These are phyloP conservation scores for Moniliophthora roreri DNA, from an alignment of 1,284 basidiomycete genomes.

Conservation along the genomic window DNA sequence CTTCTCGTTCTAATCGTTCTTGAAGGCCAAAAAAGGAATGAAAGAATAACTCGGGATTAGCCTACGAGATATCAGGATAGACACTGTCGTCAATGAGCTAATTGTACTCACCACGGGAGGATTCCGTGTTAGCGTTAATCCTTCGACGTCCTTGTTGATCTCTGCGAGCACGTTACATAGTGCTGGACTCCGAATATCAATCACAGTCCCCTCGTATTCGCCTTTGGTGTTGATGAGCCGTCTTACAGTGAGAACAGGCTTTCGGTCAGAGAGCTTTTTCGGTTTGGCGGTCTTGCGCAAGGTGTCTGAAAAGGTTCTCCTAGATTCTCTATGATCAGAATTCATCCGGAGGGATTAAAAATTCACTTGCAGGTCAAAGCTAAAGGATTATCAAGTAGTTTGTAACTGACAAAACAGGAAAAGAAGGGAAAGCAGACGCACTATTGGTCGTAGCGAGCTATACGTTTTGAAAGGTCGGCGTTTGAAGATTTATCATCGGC, in stretches of 20 bases:
- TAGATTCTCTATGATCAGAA: too few relatives aligned
- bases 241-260: constrained; percentile 21
- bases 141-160: constrained; percentile 19
- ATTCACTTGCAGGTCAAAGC: constrained; percentile 12
- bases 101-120: constrained; percentile 11
- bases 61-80: constrained; percentile 8
- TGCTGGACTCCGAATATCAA: constrained; percentile 22
- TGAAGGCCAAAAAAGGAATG: constrained; percentile 10
- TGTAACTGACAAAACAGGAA: background rate
- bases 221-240: constrained; percentile 24
- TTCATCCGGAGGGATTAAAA: too few relatives aligned
- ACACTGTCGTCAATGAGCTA: background rate
- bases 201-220: constrained; percentile 14
- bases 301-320: constrained; percentile 17
- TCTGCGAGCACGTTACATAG: constrained; percentile 20
- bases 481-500: too few relatives aligned
- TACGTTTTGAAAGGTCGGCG: constrained; percentile 3
- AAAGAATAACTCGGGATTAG: constrained; percentile 13
- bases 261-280: constrained; percentile 19
- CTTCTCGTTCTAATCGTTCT: constrained; percentile 15
- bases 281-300: constrained; percentile 24
- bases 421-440: constrained; percentile 7
- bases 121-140: constrained; percentile 13
- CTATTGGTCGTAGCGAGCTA: constrained; percentile 26
- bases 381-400: background rate